phyloP scores from a whole-genome alignment of 2,329 filamentous ascomycete species.

The Verticillium alfalfae region DNA sequence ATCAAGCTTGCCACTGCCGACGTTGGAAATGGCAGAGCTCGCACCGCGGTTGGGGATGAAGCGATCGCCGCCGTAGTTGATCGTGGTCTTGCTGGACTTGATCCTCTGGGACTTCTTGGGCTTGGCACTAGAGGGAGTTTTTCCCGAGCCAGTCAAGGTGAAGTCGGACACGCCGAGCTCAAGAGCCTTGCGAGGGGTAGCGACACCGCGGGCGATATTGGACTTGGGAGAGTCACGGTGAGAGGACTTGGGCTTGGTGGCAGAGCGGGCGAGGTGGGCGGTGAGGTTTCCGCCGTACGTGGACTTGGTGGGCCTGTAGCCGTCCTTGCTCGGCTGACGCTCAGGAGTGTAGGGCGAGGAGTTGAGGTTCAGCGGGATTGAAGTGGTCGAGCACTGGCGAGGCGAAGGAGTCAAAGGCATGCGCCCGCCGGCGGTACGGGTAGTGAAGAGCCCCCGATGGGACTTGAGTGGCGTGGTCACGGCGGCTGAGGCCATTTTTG shows the following conservation, averaged over 20 bases:
- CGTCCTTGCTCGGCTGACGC: constrained; percentile 46
- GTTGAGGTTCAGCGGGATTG: constrained; percentile 45
- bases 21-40: constrained; percentile 81
- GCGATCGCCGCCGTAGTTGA: constrained; percentile 78
- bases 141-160: constrained; percentile 79
- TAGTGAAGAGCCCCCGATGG: constrained; percentile 86
- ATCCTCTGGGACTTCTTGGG: constrained; percentile 50
- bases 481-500: constrained; percentile 71
- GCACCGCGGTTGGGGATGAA: constrained; percentile 94
- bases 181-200: constrained; percentile 74
- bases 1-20: constrained; percentile 79
- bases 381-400: constrained; percentile 50
- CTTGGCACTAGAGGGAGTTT: constrained; percentile 54
- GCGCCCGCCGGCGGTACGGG: constrained; percentile 87
- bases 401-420: constrained; percentile 94
- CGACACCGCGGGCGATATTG: constrained; percentile 74
- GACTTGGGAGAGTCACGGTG: constrained; percentile 92
- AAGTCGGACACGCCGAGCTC: constrained; percentile 93
- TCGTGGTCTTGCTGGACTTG: constrained; percentile 66
- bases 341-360: constrained; percentile 77
- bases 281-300: constrained; percentile 77
- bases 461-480: constrained; percentile 93
- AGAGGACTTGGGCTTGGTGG: constrained; percentile 57
- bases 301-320: constrained; percentile 55
- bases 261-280: constrained; percentile 68